Conservation (phyloP, 2,329 filamentous ascomycete genomes). For the Sporothrix variecibatus region DNA sequence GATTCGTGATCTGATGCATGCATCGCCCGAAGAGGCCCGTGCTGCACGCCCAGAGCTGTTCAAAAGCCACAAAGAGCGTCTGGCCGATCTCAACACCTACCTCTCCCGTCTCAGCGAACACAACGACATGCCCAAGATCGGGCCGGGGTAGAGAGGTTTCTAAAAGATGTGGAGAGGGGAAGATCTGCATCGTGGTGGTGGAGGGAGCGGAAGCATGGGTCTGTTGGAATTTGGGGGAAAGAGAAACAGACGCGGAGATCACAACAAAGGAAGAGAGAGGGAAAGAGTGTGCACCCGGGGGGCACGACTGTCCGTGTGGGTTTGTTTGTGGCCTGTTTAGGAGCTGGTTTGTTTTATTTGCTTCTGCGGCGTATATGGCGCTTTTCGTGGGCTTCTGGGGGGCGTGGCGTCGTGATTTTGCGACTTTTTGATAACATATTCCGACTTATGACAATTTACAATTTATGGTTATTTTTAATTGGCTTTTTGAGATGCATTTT, state of each 20-base stretch:
- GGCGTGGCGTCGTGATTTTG: neutral
- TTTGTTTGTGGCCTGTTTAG: neutral
- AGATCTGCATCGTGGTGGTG: neutral
- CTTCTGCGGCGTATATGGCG: neutral
- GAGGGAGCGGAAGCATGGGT: neutral
- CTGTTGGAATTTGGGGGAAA: neutral
- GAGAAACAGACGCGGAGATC: neutral
- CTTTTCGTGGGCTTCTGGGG: neutral
- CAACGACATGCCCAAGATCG: constrained; percentile 86
- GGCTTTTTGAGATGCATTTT: neutral
- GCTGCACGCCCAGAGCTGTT: constrained; percentile 70
- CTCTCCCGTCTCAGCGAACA: constrained; percentile 91
- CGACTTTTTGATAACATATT: neutral
- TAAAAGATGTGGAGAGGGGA: neutral
- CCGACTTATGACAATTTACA: neutral
- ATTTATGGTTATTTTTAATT: neutral
- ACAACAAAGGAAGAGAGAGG: neutral
- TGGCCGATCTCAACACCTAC: constrained; percentile 94
- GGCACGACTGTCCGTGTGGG: neutral
- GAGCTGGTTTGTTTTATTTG: neutral
- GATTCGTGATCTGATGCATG: constrained; percentile 74
- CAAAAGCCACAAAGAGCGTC: constrained; percentile 95
- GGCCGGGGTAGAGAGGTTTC: constrained; percentile 51
- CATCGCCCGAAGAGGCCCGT: constrained; percentile 45
- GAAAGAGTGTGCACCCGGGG: neutral